A percentile compares a stretch with the other conserved stretches of the same genome.
phyloP scores from a whole-genome alignment of 2,329 filamentous ascomycete species.

The Aspergillus quadrilineatus region DNA sequence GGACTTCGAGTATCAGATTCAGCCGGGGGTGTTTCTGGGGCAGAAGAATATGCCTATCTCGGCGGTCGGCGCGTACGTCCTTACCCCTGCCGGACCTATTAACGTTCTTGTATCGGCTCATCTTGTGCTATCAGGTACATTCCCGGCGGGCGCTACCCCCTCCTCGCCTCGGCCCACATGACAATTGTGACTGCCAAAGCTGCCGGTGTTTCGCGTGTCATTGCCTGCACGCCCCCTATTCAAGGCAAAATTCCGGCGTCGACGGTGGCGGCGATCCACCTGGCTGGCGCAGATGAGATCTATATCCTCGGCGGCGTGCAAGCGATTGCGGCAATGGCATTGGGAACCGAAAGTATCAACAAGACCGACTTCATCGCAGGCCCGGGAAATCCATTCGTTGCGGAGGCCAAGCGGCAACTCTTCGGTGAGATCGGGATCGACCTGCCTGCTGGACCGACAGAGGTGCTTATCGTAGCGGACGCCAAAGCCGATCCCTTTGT shows the following conservation, averaged over 20 bases:
- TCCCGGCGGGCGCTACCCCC: conserved; percentile 53
- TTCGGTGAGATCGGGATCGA: conserved; percentile 58
- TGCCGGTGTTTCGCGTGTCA: conserved; percentile 52
- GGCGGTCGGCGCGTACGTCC: conserved; percentile 45
- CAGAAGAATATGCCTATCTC: conserved; percentile 53
- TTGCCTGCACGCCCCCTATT: conserved; percentile 55
- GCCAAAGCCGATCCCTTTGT: conserved; percentile 48
- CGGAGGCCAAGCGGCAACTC: conserved; percentile 55
- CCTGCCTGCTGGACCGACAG: conserved; percentile 55
- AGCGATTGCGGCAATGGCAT: conserved; percentile 53
- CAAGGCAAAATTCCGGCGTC: conserved; percentile 48
- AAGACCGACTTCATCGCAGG: conserved; percentile 56
- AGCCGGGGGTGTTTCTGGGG: conserved; percentile 52
- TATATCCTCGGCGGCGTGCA: conserved; percentile 54
- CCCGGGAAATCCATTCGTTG: conserved; percentile 56
- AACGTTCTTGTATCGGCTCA: neutral
- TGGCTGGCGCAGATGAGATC: conserved; percentile 53
- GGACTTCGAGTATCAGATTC: conserved; percentile 55
- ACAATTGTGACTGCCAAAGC: conserved; percentile 57
- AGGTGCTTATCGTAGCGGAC: conserved; percentile 54
- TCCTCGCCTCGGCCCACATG: conserved; percentile 57
- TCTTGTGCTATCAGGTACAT: conserved; percentile 39
- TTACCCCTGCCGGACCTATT: neutral
- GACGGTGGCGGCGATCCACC: conserved; percentile 53
- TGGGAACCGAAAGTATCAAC: conserved; percentile 50